Evolutionary conservation across 1,139 yeast species (phyloP).

Genomic region (Blastobotrys proliferans): DNA sequence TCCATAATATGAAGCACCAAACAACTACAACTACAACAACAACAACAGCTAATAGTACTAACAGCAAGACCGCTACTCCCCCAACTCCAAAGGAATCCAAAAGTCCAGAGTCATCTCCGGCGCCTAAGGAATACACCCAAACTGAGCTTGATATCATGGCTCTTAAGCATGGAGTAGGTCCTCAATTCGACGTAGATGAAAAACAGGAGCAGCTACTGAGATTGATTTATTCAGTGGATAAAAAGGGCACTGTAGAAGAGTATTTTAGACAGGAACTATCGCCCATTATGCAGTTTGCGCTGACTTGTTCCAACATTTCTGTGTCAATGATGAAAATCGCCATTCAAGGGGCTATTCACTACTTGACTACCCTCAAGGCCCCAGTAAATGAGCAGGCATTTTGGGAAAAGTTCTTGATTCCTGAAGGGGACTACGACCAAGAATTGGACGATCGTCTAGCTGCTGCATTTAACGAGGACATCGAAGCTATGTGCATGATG

Average conservation of each 20-base stretch:
- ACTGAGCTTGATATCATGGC: constrained; percentile 5
- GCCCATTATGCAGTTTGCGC: constrained; percentile 11
- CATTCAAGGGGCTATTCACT: constrained; percentile 12
- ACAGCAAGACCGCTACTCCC: background rate
- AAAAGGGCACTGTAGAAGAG: constrained; percentile 4
- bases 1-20: constrained; percentile 4
- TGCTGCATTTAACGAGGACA: constrained; percentile 10
- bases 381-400: constrained; percentile 10
- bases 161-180: constrained; percentile 1
- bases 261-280: constrained; percentile 5
- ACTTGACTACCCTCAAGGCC: constrained; percentile 12
- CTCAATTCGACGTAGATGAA: constrained; percentile 5
- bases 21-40: background rate
- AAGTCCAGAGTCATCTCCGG: background rate
- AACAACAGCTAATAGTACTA: background rate
- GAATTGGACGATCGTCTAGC: constrained; percentile 9
- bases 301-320: constrained; percentile 8
- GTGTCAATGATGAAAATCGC: constrained; percentile 11
- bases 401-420: constrained; percentile 8
- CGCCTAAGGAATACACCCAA: background rate
- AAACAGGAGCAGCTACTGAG: constrained; percentile 2
- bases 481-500: constrained; percentile 9
- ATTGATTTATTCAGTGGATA: background rate
- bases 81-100: background rate
- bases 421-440: constrained; percentile 5